Evolutionary conservation across 768 basidiomycete species (phyloP).

Genomic region (Hygrophorus pudorinus): DNA sequence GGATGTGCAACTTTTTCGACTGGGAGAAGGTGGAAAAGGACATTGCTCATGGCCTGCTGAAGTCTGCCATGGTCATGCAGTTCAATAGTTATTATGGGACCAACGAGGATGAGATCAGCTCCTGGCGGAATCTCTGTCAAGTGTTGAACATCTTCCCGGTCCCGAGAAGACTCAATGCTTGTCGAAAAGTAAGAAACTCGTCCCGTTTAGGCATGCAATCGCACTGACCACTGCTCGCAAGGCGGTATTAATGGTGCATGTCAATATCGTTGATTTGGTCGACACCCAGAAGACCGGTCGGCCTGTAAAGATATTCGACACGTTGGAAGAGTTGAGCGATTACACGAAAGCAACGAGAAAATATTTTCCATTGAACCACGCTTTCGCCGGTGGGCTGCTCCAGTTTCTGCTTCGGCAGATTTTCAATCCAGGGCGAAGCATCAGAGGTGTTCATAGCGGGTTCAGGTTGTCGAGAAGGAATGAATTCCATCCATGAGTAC

Average conservation of each 20-base stretch:
- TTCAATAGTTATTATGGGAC: slow-evolving; percentile 27
- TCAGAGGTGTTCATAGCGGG: background rate
- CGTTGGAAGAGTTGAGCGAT: slow-evolving; percentile 18
- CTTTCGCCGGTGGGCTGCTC: slow-evolving; percentile 22
- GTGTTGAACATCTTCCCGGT: slow-evolving; percentile 20
- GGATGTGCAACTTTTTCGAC: slow-evolving; percentile 10
- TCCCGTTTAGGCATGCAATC: background rate
- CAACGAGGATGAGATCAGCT: slow-evolving; percentile 17
- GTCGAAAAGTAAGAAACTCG: slow-evolving; percentile 16
- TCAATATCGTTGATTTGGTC: slow-evolving; percentile 31
- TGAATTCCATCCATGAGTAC: too few relatives aligned
- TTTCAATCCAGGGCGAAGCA: background rate
- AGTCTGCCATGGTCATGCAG: slow-evolving; percentile 19
- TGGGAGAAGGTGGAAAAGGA: slow-evolving; percentile 9
- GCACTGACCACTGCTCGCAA: slow-evolving; percentile 2
- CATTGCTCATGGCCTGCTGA: slow-evolving; percentile 14
- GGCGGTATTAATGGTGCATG: slow-evolving; percentile 21
- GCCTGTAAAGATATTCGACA: slow-evolving; percentile 13
- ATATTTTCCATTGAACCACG: slow-evolving; percentile 22
- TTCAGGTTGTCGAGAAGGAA: too few relatives aligned
- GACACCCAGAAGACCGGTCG: slow-evolving; percentile 11
- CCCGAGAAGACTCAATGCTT: slow-evolving; percentile 16
- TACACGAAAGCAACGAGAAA: slow-evolving; percentile 20
- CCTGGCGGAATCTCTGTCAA: slow-evolving; percentile 5
- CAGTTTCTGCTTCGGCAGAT: slow-evolving; percentile 23